Evolutionary conservation across 805 yeast species (phyloP), one percentile per base, ranked within the genome.

Genomic region (Myxozyma nipponensis): DNA sequence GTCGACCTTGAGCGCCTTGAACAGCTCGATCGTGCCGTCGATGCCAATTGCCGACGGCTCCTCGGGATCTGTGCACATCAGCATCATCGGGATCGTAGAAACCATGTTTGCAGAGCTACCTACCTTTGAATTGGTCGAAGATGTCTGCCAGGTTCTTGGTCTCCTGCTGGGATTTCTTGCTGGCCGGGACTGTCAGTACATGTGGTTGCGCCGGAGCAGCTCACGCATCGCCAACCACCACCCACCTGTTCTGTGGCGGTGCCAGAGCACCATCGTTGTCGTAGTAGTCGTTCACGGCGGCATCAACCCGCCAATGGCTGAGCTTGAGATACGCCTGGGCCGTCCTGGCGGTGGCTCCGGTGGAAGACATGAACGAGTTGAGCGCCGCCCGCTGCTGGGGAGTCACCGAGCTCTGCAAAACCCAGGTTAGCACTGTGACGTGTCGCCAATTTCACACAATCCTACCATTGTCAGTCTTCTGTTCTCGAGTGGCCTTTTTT

Each of bases 1-100:
- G 13, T 79, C 79, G 35, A 83, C 72, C 0, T 77, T 81, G 42
- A 91, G 68, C 4, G 32, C 54, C 15, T 72, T 73, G 21, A 91
- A 69, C 60, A 82, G 86, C 36, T 63, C 58, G 7, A 90, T 65
- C 0, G 96, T 84, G 0, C 96, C 96, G 50, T 87, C 93, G 7
- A 86, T 73, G 23, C 82, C 91, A 35, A 89, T 86, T 10, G 69
- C 65, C 5, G 50, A 30, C 10, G 53, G 49, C 1, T 63, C 67
- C 13, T 65, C 63, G 0, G 63, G 63, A 10, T 52, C 57, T 52
- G 34, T 17, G 15, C 18, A n/a, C 13, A 17, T 23, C 30, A 42
- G 39, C 24, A n/a, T n/a, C 13, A 18, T n/a, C n/a, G n/a, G n/a
- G n/a, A n/a, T n/a, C n/a, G n/a, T n/a, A n/a, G n/a, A n/a, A n/a